Base-by-base conservation (phyloP, 1,139 yeast species). In the Candida tropicalis region DNA sequence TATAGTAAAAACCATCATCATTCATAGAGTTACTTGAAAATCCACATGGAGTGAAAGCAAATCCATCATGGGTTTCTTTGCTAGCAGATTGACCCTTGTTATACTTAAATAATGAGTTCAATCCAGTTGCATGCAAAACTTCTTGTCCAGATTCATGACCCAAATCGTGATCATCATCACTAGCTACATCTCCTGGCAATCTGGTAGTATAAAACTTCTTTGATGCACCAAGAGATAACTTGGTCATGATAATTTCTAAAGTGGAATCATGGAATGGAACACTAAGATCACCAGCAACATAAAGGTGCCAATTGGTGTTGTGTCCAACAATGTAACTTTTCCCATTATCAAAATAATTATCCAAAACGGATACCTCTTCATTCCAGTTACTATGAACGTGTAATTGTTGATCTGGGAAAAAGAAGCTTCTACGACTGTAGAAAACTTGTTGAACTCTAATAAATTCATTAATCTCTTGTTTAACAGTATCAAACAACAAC, bases 11-110 rank as follows among this genome's bases (percentile, higher is more conserved):
- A 18, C 79, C 78, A 25, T 77, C 77, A 16, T 73, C 77, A 41
- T 87, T 65, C 38, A 89, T 70, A 22, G 95, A 84, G 64, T 93
- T 93, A 40, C 97, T 87, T 2, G 97, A 88, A 60, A 82, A 93
- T 12, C 99, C 99, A 65, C 98, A 93, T 2, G 99, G 99, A n/a
- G 87, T 73, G 63, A 93, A 93, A 24, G 95, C 84, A 67, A 90
- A 93, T 4, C 97, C 88, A 68, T 91, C 98, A 57, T 84, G 89
- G 59, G 78, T 55, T 16, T 37, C 40, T 17, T 37, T 37, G 24
- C 65, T 60, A 36, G 52, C 51, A 38, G 9, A 41, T 35, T n/a
- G 44, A 54, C 12, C 50, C 49, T 25, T 53, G 52, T 15, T 50
- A 47, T 24, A 32, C 15, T 65, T 60, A 56, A 86, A 86, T 33